phyloP scores from a whole-genome alignment of 2,329 filamentous ascomycete species.

The Claviceps africana region DNA sequence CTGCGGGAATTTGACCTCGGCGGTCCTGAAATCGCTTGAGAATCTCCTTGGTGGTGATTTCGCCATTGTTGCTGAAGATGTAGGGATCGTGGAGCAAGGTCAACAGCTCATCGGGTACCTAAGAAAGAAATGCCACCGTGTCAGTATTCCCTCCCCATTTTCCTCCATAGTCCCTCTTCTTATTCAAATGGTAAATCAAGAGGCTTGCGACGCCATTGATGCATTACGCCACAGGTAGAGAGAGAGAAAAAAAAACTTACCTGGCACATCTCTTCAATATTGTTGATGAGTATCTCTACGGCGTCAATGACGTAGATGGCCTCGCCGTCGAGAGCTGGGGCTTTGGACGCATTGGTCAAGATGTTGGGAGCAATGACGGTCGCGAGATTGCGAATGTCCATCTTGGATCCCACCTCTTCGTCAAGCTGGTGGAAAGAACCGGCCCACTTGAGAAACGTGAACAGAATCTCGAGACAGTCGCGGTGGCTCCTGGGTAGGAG shows the following conservation, averaged over 20 bases:
- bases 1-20: constrained; percentile 41
- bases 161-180: not conserved
- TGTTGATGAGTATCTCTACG: constrained; percentile 78
- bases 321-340: constrained; percentile 60
- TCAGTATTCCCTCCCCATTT: not conserved
- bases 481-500: constrained; percentile 82
- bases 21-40: constrained; percentile 85
- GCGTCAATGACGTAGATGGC: constrained; percentile 90
- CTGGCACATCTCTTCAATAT: constrained; percentile 94
- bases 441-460: constrained; percentile 93
- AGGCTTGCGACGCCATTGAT: no score
- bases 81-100: constrained; percentile 71
- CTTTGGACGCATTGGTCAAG: constrained; percentile 56
- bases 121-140: not conserved
- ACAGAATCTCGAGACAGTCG: constrained; percentile 88
- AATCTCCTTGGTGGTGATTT: constrained; percentile 95
- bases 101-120: constrained; percentile 90
- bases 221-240: no score
- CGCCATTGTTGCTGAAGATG: constrained; percentile 67
- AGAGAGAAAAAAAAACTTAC: constrained; percentile 40
- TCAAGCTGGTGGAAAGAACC: constrained; percentile 95
- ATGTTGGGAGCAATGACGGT: constrained; percentile 97
- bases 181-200: no score
- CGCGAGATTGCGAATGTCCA: constrained; percentile 95
- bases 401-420: constrained; percentile 93